Percentiles rank a stretch among this genome's conserved stretches.
Conservation (phyloP, 2,329 filamentous ascomycete genomes). For the Beauveria australis region DNA sequence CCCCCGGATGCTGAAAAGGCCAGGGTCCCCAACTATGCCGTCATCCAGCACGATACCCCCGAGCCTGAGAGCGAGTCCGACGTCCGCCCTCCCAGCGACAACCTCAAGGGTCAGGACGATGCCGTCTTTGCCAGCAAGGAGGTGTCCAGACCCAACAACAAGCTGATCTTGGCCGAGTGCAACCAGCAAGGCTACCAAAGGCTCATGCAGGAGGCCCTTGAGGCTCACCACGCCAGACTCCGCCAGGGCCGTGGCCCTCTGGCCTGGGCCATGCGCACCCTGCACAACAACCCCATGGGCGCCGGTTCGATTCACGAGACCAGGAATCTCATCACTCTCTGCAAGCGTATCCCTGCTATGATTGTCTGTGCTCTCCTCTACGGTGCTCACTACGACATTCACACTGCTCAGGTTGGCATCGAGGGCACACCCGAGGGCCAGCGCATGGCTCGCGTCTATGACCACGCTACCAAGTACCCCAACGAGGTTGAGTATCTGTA, state of each 20-base stretch:
- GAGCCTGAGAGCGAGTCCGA: constrained; percentile 23
- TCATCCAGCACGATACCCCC: constrained; percentile 55
- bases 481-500: constrained; percentile 65
- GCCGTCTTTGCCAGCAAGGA: constrained; percentile 24
- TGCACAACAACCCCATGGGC: constrained; percentile 66
- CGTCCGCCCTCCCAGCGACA: constrained; percentile 13
- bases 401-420: constrained; percentile 64
- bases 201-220: constrained; percentile 48
- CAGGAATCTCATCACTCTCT: constrained; percentile 56
- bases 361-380: constrained; percentile 58
- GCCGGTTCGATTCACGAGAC: constrained; percentile 66
- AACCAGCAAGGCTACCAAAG: constrained; percentile 50
- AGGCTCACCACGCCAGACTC: constrained; percentile 55
- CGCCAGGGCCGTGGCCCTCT: constrained; percentile 55
- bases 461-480: constrained; percentile 53
- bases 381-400: constrained; percentile 75
- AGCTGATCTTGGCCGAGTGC: constrained; percentile 37
- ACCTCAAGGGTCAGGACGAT: constrained; percentile 19
- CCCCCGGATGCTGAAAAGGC: constrained; percentile 44
- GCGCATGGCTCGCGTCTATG: constrained; percentile 63
- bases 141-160: constrained; percentile 31
- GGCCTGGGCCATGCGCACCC: constrained; percentile 75
- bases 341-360: constrained; percentile 62
- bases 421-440: constrained; percentile 63
- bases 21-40: constrained; percentile 66